Conservation (phyloP, 2,329 filamentous ascomycete species). For the Thelonectria discophora region DNA sequence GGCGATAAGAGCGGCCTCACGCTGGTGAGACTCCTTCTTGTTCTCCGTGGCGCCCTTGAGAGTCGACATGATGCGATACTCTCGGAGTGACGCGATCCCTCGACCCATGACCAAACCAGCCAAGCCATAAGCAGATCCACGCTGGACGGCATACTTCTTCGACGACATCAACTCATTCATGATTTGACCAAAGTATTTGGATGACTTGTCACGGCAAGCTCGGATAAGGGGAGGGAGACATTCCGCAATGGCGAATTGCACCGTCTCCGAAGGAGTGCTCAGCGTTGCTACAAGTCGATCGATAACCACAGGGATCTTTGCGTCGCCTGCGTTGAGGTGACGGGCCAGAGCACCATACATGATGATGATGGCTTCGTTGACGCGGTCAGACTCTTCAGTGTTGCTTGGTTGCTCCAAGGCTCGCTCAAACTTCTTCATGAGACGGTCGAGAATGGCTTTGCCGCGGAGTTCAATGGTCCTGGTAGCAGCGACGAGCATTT, state of each 20-base stretch:
- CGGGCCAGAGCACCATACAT: slow-evolving; percentile 94
- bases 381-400: slow-evolving; percentile 82
- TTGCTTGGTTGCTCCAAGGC: slow-evolving; percentile 87
- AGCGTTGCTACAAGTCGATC: slow-evolving; percentile 86
- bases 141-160: slow-evolving; percentile 91
- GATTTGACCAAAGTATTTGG: slow-evolving; percentile 82
- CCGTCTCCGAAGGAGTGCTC: slow-evolving; percentile 93
- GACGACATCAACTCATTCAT: slow-evolving; percentile 83
- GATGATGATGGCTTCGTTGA: slow-evolving; percentile 97
- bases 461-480: slow-evolving; percentile 83
- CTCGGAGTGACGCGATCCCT: slow-evolving; percentile 81
- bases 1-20: slow-evolving; percentile 87
- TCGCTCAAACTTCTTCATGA: slow-evolving; percentile 92
- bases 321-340: slow-evolving; percentile 85
- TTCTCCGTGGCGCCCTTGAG: slow-evolving; percentile 88
- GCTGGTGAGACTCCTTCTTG: slow-evolving; percentile 89
- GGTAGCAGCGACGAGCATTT: slow-evolving; percentile 93
- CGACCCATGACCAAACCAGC: slow-evolving; percentile 90
- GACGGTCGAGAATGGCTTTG: slow-evolving; percentile 80
- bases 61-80: slow-evolving; percentile 85
- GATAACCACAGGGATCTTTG: slow-evolving; percentile 87
- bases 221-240: slow-evolving; percentile 92
- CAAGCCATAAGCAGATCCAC: slow-evolving; percentile 93
- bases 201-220: slow-evolving; percentile 79
- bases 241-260: slow-evolving; percentile 95